phyloP scores from a whole-genome alignment of 768 basidiomycete genomes.

The Russula griseocarnosa region DNA sequence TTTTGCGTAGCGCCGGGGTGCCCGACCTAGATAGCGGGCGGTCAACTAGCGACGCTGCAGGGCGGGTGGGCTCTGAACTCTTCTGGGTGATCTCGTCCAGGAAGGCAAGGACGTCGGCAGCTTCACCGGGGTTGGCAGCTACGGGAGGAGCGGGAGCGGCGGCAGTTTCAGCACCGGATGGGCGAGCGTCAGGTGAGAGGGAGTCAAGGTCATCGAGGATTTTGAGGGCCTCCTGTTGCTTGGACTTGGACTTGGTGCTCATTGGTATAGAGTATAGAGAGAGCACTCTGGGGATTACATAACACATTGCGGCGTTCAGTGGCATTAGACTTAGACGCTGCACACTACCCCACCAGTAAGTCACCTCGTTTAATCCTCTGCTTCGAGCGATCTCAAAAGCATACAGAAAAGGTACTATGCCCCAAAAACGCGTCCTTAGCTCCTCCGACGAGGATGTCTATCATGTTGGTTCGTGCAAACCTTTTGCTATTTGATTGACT shows the following conservation, averaged over 20 bases:
- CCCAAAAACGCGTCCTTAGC: neutral
- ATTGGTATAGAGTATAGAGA: constrained; percentile 28
- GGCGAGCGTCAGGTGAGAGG: constrained; percentile 40
- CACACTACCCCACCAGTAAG: neutral
- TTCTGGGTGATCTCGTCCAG: constrained; percentile 94
- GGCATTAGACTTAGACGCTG: neutral
- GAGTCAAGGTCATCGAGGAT: constrained; percentile 94
- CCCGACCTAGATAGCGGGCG: constrained; percentile 60
- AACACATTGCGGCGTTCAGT: neutral
- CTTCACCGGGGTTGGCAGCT: constrained; percentile 53
- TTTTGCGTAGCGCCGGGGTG: constrained; percentile 69
- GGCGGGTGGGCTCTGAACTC: constrained; percentile 69
- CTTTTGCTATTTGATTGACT: neutral
- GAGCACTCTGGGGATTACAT: neutral
- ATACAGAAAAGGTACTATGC: constrained; percentile 1
- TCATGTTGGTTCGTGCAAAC: constrained; percentile 31
- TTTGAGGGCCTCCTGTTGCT: constrained; percentile 83
- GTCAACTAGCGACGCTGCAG: constrained; percentile 53
- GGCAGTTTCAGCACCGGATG: constrained; percentile 26
- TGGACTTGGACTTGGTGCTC: constrained; percentile 59
- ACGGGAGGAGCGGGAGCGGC: constrained; percentile 30
- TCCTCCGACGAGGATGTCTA: constrained; percentile 28
- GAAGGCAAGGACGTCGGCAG: constrained; percentile 84
- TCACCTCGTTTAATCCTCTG: neutral
- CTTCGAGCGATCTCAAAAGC: neutral